Conservation (phyloP, 768 basidiomycete genomes). For the Hydnomerulius pinastri region DNA sequence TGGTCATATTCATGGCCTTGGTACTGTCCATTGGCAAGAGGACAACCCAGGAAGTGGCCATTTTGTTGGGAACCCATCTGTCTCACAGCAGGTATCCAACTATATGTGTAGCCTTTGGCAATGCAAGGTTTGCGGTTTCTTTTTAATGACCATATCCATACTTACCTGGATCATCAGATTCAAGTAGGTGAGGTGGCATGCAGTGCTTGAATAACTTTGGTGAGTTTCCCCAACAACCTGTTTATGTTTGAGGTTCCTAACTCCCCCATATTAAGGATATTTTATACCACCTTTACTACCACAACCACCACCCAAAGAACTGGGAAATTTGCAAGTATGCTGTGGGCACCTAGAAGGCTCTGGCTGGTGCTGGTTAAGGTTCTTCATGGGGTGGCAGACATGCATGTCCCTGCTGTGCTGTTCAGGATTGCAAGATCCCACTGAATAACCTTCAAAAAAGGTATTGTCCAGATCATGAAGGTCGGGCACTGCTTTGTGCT, state of each 20-base stretch:
- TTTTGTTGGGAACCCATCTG: constrained; percentile 32
- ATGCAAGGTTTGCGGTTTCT: constrained; percentile 15
- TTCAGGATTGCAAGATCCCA: constrained; percentile 26
- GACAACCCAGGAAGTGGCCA: constrained; percentile 19
- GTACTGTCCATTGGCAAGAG: constrained; percentile 30
- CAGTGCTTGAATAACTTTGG: constrained; percentile 31
- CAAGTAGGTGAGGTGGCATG: constrained; percentile 24
- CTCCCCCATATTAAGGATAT: too few species aligned
- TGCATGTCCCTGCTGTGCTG: constrained; percentile 30
- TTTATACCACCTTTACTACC: neutral
- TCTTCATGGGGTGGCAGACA: constrained; percentile 32
- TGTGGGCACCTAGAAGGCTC: constrained; percentile 8
- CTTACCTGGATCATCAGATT: constrained; percentile 4
- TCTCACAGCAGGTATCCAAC: constrained; percentile 26
- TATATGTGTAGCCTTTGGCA: constrained; percentile 32
- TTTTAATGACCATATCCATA: neutral
- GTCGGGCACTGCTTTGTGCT: neutral
- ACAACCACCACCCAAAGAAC: constrained; percentile 12
- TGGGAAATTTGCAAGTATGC: constrained; percentile 18
- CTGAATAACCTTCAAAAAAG: neutral
- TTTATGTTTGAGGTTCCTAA: too few species aligned
- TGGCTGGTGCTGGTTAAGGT: neutral
- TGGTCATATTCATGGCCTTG: constrained; percentile 23
- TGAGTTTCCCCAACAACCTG: constrained; percentile 20
- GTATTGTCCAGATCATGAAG: neutral